phyloP scores from a whole-genome alignment of 805 yeast species.

The Brettanomyces sp. region DNA sequence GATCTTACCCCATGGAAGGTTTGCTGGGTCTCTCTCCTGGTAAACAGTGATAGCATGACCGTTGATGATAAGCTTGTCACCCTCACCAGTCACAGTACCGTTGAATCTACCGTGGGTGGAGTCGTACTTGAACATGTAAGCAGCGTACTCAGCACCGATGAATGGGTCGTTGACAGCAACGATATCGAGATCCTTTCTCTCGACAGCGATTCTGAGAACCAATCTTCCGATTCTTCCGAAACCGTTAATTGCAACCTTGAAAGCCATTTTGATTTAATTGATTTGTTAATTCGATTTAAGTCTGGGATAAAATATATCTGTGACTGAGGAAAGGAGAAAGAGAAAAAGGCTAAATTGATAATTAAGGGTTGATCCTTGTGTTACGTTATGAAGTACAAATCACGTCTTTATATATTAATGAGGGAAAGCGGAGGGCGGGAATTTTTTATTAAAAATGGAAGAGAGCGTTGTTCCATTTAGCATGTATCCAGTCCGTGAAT shows the following conservation, averaged over 20 bases:
- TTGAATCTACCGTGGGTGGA: constrained; percentile 82
- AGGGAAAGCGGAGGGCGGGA: too few relatives aligned
- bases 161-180: constrained; percentile 90
- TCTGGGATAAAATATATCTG: not conserved
- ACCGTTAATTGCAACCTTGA: constrained; percentile 84
- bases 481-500: too few relatives aligned
- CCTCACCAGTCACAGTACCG: constrained; percentile 61
- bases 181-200: constrained; percentile 66
- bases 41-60: constrained; percentile 57
- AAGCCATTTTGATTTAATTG: not conserved
- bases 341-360: not conserved
- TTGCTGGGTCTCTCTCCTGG: constrained; percentile 79
- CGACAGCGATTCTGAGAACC: constrained; percentile 73
- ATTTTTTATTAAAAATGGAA: too few relatives aligned
- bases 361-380: too few relatives aligned
- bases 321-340: not conserved
- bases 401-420: too few relatives aligned
- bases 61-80: constrained; percentile 53
- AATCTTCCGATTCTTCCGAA: constrained; percentile 93
- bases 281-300: not conserved
- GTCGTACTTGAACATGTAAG: constrained; percentile 93
- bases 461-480: too few relatives aligned
- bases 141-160: constrained; percentile 83
- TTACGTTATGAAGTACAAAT: too few relatives aligned
- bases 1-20: constrained; percentile 78